Percentiles rank a stretch among this genome's conserved stretches.
phyloP scores from a whole-genome alignment of 768 basidiomycete genomes.

The Psilocybe azurescens region DNA sequence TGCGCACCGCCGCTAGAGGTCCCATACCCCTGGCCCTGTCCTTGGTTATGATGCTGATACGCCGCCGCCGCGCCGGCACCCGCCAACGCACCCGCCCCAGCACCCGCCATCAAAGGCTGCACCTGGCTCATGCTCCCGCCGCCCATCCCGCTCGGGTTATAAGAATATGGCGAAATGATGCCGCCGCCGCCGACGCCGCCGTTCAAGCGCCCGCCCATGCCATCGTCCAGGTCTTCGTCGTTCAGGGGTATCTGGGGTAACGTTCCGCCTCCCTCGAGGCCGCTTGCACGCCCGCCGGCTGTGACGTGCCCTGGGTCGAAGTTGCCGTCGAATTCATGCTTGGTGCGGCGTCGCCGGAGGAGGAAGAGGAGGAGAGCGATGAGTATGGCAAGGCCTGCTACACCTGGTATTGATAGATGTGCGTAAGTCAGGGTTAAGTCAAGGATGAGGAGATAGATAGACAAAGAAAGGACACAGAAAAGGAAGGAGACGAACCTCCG shows the following conservation, averaged over 20 bases:
- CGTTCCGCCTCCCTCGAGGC: slow-evolving; percentile 19
- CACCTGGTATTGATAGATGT: slow-evolving; percentile 10
- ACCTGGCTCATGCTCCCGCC: slow-evolving; percentile 13
- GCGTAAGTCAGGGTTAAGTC: background rate
- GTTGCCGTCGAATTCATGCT: slow-evolving; percentile 35
- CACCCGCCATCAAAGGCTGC: slow-evolving; percentile 15
- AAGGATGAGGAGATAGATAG: background rate
- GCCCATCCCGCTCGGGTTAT: slow-evolving; percentile 11
- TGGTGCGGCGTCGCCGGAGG: slow-evolving; percentile 22
- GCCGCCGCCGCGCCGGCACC: slow-evolving; percentile 15
- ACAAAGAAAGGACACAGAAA: background rate
- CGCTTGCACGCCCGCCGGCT: slow-evolving; percentile 2
- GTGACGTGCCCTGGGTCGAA: slow-evolving; percentile 31
- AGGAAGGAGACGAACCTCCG: slow-evolving; percentile 24
- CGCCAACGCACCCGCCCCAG: slow-evolving; percentile 2
- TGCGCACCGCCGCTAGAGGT: background rate
- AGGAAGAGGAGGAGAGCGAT: slow-evolving; percentile 23
- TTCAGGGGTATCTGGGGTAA: slow-evolving; percentile 22
- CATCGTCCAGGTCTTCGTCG: slow-evolving; percentile 31
- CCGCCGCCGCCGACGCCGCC: slow-evolving; percentile 27
- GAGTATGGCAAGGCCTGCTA: slow-evolving; percentile 21
- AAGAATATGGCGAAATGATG: slow-evolving; percentile 30
- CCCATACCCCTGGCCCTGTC: background rate
- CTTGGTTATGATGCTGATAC: background rate
- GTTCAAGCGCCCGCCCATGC: slow-evolving; percentile 30